Conservation (phyloP, 345 rosid genomes). For the Bruguiera parviflora region DNA sequence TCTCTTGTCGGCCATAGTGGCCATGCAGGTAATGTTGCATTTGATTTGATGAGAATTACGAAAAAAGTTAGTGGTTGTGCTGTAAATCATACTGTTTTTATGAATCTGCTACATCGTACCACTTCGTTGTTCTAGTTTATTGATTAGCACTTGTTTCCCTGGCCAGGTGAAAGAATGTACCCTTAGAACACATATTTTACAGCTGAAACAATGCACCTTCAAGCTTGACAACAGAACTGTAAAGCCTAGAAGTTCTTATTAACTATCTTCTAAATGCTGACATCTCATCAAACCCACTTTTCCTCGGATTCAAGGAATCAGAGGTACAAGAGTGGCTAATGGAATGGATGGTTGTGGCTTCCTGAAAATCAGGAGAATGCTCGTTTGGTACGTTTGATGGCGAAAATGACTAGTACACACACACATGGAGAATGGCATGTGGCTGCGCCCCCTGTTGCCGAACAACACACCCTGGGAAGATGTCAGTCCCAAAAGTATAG, state of each 20-base stretch:
- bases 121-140: background rate
- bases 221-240: slow-evolving; percentile 35
- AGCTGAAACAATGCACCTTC: slow-evolving; percentile 33
- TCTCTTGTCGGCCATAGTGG: slow-evolving; percentile 51
- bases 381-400: background rate
- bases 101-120: background rate
- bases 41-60: background rate
- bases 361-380: slow-evolving; percentile 2
- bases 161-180: slow-evolving; percentile 69
- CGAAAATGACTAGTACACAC: background rate
- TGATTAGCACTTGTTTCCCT: background rate
- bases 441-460: background rate
- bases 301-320: slow-evolving; percentile 13
- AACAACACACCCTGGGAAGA: slow-evolving; percentile 2
- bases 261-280: slow-evolving; percentile 22
- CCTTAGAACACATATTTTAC: slow-evolving; percentile 57
- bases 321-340: background rate
- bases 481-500: slow-evolving; percentile 17
- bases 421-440: too few relatives aligned
- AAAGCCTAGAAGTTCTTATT: slow-evolving; percentile 19
- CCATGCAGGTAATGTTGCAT: slow-evolving; percentile 50
- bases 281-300: slow-evolving; percentile 4
- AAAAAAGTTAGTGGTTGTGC: background rate
- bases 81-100: background rate
- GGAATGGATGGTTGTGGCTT: slow-evolving; percentile 4